Evolutionary conservation across 2,329 filamentous ascomycete species (phyloP), one percentile per base, ranked within the genome.

Genomic region (Davidsoniella eucalypti): DNA sequence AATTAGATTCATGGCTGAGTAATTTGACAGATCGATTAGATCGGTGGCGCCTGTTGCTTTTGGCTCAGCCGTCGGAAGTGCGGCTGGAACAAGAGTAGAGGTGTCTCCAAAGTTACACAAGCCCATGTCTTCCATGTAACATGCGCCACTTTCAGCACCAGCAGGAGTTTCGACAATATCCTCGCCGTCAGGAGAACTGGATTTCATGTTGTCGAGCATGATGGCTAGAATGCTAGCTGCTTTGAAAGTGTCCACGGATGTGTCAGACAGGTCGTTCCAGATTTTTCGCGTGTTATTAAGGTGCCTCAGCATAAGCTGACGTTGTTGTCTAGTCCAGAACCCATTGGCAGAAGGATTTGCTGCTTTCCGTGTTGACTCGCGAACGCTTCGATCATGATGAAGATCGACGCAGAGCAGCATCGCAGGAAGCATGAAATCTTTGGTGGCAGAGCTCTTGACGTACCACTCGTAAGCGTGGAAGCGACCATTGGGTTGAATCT

Each of bases 161-260:
- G 21, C 21, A 9, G 23, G 7, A 33, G 16, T 12, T 14, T 44
- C 44, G 16, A 40, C 46, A 17, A 23, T 12, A 23, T 49, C 47
- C 21, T 49, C 47, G n/a, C 26, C 9, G 7, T 25, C 39, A 4
- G 14, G 23, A 9, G 43, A 46, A 7, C 39, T 42, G 26, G 37
- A 4, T 12, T 46, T 36, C 16, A 95, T 71, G 63, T 92, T 92
- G 29, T 79, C 73, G 42, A 96, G 67, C 76, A 96, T 87, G 47
- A 95, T 79, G 18, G 79, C 80, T n/a, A 96, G 69, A 21, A 90
- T 74, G 40, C 78, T 78, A 39, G 78, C 78, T 1, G 87, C 90
- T 66, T 96, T 96, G 67, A 81, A 88, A 0, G 88, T 87, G 57
- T 96, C 90, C 67, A 95, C 82, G 1, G 84, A 92, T 21, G 79